Conservation (phyloP, 1,139 yeast genomes). For the Protomyces lactucae-debilis region DNA sequence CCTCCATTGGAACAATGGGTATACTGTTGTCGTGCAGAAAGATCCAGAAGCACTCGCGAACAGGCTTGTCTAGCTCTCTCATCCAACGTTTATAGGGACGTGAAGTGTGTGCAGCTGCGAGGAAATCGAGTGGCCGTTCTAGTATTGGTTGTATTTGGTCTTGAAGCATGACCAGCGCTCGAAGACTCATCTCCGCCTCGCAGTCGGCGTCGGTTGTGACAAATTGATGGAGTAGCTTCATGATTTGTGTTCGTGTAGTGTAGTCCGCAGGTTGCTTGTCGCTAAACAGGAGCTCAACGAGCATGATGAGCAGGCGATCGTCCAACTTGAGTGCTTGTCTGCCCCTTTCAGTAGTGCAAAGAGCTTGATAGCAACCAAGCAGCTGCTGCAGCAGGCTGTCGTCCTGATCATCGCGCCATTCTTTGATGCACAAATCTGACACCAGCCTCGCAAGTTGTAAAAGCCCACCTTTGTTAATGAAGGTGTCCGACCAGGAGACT, state of each 20-base stretch:
- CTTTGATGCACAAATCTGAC: constrained; percentile 1
- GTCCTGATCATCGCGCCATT: constrained; percentile 31
- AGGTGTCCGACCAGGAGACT: constrained; percentile 26
- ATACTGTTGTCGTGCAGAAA: constrained; percentile 27
- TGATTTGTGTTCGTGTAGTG: constrained; percentile 23
- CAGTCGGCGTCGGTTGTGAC: background rate
- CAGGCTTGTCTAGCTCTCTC: constrained; percentile 29
- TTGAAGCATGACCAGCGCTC: constrained; percentile 24
- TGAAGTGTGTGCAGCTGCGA: constrained; percentile 28
- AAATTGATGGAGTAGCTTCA: constrained; percentile 19
- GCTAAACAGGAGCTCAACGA: constrained; percentile 27
- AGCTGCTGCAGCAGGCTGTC: constrained; percentile 27
- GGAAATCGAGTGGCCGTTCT: constrained; percentile 27
- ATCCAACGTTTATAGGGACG: constrained; percentile 32
- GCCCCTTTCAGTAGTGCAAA: constrained; percentile 15
- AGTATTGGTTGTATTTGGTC: constrained; percentile 18
- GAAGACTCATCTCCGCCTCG: constrained; percentile 17
- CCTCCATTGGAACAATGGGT: background rate
- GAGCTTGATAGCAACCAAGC: constrained; percentile 27
- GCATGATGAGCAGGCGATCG: background rate
- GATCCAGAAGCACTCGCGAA: constrained; percentile 32
- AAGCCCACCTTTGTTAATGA: constrained; percentile 26
- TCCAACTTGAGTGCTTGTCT: background rate
- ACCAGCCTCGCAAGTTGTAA: background rate
- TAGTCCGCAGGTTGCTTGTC: constrained; percentile 30